Base-by-base conservation (phyloP, 73 alveolate genomes). In the Symbiodinium natans region DNA sequence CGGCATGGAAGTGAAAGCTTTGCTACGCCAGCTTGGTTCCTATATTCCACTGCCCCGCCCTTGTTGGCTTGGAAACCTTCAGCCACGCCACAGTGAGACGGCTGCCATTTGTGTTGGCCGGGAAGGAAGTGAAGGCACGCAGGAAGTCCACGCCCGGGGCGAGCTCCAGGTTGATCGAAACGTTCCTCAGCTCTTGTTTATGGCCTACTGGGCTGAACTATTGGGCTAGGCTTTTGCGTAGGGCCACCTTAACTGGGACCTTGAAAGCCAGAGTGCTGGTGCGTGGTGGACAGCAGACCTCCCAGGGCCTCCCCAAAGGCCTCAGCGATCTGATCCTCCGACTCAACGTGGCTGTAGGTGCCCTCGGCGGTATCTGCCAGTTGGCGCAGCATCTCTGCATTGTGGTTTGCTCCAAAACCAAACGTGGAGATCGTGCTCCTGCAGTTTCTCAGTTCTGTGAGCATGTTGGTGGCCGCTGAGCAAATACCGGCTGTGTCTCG, bases 361-460 rank as follows among this genome's bases (percentile, higher is more conserved):
- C 93, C 93, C 21, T 86, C 93, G 29, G 83, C 41, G 41, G 93
- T 54, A 21, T 86, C 93, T 10, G 93, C 82, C 83, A 86, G 34
- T 41, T 56, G 40, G 1, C 83, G 93, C 83, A 86, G 54, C 93
- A 86, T 86, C 27, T 86, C 93, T 29, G 93, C 93, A 38, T 54
- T 48, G 83, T 86, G 93, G 17, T 54, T 83, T 3, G 56, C 83
- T 0, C 93, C 93, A 40, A 86, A 86, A 15, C 93, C 93, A 54
- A 86, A 86, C 83, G 93, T 86, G 83, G 93, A 86, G 40, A 86
- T 86, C 83, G 59, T 86, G 93, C 93, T 86, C 54, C 38, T 86
- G 93, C 43, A 54, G 40, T 54, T 46, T 29, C 71, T 86, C 83
- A 86, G 29, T 56, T 86, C 93, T 13, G 31, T 77, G 83, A 86